Conservation (phyloP, 2,329 filamentous ascomycete species). For the Arachnopeziza araneosa region DNA sequence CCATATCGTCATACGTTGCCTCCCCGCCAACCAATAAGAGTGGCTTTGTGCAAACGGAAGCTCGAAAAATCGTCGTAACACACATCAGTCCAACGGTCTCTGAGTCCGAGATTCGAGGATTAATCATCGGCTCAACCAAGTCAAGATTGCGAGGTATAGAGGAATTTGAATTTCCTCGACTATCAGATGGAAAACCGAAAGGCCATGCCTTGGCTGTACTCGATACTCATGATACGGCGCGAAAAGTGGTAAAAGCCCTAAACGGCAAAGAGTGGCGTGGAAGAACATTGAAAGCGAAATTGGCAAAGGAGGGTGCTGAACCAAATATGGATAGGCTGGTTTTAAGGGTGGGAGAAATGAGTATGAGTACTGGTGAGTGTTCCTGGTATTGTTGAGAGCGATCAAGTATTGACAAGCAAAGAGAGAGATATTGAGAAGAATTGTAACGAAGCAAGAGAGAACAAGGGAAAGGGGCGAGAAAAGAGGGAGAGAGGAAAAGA, state of each 20-base stretch:
- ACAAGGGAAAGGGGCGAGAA: not conserved
- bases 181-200: constrained; percentile 9
- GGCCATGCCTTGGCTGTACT: constrained; percentile 20
- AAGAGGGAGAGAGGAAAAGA: not conserved
- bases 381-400: not conserved
- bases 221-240: constrained; percentile 8
- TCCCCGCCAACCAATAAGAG: not conserved
- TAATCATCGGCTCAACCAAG: not conserved
- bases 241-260: not conserved
- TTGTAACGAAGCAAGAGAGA: not conserved
- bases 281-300: constrained; percentile 2
- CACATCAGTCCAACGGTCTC: constrained; percentile 10
- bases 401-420: too few species aligned
- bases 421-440: not conserved
- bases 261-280: not conserved
- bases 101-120: not conserved
- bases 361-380: not conserved
- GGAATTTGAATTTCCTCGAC: constrained; percentile 10
- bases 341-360: not conserved
- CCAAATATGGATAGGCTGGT: not conserved
- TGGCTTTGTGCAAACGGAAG: constrained; percentile 11
- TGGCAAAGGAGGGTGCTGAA: constrained; percentile 14
- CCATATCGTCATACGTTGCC: not conserved
- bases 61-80: constrained; percentile 23
- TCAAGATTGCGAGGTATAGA: not conserved